Base-by-base conservation (phyloP, 2,329 filamentous ascomycete genomes). In the Aspergillus sp. region DNA sequence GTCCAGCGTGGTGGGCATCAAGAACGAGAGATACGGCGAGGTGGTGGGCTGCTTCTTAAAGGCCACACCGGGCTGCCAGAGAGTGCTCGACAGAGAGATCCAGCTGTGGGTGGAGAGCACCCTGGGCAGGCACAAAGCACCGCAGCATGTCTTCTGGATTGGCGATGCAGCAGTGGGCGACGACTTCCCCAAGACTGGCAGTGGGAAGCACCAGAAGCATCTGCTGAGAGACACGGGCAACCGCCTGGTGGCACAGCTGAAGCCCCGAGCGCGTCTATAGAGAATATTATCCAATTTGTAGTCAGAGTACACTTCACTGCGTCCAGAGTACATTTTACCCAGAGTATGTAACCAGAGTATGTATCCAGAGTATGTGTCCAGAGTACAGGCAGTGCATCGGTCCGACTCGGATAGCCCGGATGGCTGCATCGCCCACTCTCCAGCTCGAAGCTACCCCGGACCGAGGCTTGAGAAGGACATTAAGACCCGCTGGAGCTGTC, bases 141-240 rank as follows among this genome's bases (percentile, higher is more conserved):
- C 19, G 24, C 60, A 24, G n/a, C 82, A 90, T 69, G 70, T 91
- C 5, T 62, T 62, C 68, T 91, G 89, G 87, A 77, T 92, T 12
- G 89, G 89, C 0, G 73, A 82, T 60, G 78, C 78, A 11, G 80
- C 79, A 11, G 79, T 87, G 19, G 59, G 58, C 2, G 54, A 44
- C 13, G 66, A 22, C 81, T 85, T 87, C 30, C 86, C 86, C 5
- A 76, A 56, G 24, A 89, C 86, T 5, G 86, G 86, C 0, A 89
- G 86, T 66, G 86, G 86, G 4, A 89, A 89, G 74, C 82, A 88
- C 58, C 82, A 85, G 68, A 89, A 89, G 54, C 66, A 83, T 58
- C 65, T 86, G 11, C 62, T 86, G 64, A 72, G 77, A 61, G 82
- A 78, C 53, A 71, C 73, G 49, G 72, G 74, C 13, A 70, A 75